Base-by-base conservation (phyloP, 148 eudicot genomes). In the Silene conica region DNA sequence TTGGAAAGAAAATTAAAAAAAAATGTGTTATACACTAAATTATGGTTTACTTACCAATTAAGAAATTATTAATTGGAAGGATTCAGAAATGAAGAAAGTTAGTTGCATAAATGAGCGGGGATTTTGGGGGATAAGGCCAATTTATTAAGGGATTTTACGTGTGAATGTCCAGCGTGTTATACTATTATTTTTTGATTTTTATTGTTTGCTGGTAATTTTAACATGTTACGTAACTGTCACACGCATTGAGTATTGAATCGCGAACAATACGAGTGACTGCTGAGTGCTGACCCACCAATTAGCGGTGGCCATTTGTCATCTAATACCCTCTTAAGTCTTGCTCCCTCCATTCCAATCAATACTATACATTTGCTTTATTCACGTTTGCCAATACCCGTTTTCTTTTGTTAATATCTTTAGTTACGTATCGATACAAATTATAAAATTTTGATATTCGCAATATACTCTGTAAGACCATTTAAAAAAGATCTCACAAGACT, bases 121-220 rank as follows among this genome's bases (percentile, higher is more conserved):
- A 67, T 31, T 55, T 65, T 65, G 67, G 60, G 63, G 50, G 69
- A 10, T 6, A 65, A 58, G 9, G 31, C 16, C 21, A 34, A 45
- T 76, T 34, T 76, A 72, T 66, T 1, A 22, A 70, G 43, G 28
- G 45, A 71, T 67, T 67, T 6, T 43, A 5, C 14, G 55, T 21
- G 69, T 55, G 43, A 69, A 71, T 64, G 31, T 71, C 41, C 75
- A 70, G 45, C 66, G n/a, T 48, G 71, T 80, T 52, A 7, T 67
- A 54, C 26, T 62, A 18, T 31, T 34, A 34, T 34, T 34, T 38
- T 38, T 38, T 38, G 43, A 38, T 38, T 6, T 38, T 38, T 38
- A 38, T 48, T 73, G 19, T 66, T 73, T 21, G 15, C 55, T 1
- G 55, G 55, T 50, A 50, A 50, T 6, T 22, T 43, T 14, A 19